Evolutionary conservation across 768 basidiomycete species (phyloP).

Genomic region (Phlebiopsis gigantea): DNA sequence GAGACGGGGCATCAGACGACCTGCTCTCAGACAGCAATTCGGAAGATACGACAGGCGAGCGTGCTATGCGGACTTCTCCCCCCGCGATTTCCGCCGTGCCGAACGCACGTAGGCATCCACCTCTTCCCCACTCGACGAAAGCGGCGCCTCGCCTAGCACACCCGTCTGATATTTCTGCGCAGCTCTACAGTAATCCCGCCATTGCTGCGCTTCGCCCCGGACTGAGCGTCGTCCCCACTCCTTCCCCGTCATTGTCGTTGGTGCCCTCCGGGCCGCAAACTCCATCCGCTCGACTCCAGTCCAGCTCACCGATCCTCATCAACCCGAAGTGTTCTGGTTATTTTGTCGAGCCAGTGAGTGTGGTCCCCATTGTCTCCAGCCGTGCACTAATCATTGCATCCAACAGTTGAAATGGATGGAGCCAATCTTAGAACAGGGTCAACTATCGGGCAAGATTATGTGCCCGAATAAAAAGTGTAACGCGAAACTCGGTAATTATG

Average conservation of each 20-base stretch:
- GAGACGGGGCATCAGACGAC: no score
- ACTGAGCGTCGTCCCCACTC: slow-evolving; percentile 14
- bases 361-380: not conserved
- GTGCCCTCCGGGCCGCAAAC: slow-evolving; percentile 21
- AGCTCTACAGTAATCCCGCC: slow-evolving; percentile 41
- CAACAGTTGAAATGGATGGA: slow-evolving; percentile 93
- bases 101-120: no score
- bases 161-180: slow-evolving; percentile 36
- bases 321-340: slow-evolving; percentile 93
- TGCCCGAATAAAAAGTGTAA: slow-evolving; percentile 92
- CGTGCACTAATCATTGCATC: not conserved
- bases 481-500: slow-evolving; percentile 90
- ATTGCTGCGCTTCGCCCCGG: slow-evolving; percentile 41
- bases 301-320: slow-evolving; percentile 60
- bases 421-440: slow-evolving; percentile 65
- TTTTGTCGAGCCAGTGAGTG: slow-evolving; percentile 88
- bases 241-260: slow-evolving; percentile 22
- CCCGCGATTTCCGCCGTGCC: no score
- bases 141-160: not conserved
- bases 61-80: not conserved
- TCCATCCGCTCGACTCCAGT: not conserved
- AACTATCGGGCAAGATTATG: slow-evolving; percentile 79
- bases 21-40: slow-evolving; percentile 6
- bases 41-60: slow-evolving; percentile 33
- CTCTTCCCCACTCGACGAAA: not conserved